Percentiles rank a stretch among this genome's conserved stretches.
These are phyloP conservation scores for Metschnikowia colocasiae DNA, from an alignment of 805 yeast genomes.

Conservation along the genomic window DNA sequence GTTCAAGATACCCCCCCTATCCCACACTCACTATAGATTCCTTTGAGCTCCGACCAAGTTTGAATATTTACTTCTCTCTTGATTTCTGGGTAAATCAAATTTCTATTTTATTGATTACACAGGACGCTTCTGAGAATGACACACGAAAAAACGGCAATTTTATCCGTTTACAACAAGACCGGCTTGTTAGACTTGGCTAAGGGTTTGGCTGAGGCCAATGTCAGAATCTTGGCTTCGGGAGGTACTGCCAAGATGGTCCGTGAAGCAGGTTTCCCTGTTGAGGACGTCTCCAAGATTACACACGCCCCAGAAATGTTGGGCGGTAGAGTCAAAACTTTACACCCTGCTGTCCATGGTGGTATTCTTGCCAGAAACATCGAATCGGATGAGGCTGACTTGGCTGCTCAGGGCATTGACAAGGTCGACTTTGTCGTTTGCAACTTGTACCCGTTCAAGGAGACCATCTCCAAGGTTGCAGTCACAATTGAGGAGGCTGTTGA, in stretches of 20 bases:
- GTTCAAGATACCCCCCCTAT: constrained; percentile 3
- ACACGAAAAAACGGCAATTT: constrained; percentile 80
- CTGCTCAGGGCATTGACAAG: constrained; percentile 86
- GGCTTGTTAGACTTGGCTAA: constrained; percentile 94
- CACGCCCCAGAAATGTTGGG: constrained; percentile 99
- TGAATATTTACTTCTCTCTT: constrained; percentile 1
- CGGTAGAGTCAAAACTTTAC: constrained; percentile 96
- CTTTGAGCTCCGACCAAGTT: constrained; percentile 1
- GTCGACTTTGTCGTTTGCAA: constrained; percentile 97
- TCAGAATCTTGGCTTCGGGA: constrained; percentile 92
- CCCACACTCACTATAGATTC: constrained; percentile 5
- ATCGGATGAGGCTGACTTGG: constrained; percentile 83
- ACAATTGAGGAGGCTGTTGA: constrained; percentile 97
- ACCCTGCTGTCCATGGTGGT: constrained; percentile 98
- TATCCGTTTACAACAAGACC: constrained; percentile 96
- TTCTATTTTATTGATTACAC: not conserved
- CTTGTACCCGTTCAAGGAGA: constrained; percentile 96
- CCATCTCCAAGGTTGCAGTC: constrained; percentile 91
- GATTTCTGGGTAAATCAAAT: not conserved
- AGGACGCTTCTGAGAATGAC: constrained; percentile 21
- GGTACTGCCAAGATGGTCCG: constrained; percentile 93
- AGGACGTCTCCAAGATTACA: constrained; percentile 90
- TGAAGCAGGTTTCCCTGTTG: constrained; percentile 98
- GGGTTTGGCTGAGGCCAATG: constrained; percentile 84
- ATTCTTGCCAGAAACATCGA: constrained; percentile 92